These are phyloP conservation scores for Euphorbia schlechtendalii DNA, from an alignment of 441 rosid genomes.

Conservation along the genomic window DNA sequence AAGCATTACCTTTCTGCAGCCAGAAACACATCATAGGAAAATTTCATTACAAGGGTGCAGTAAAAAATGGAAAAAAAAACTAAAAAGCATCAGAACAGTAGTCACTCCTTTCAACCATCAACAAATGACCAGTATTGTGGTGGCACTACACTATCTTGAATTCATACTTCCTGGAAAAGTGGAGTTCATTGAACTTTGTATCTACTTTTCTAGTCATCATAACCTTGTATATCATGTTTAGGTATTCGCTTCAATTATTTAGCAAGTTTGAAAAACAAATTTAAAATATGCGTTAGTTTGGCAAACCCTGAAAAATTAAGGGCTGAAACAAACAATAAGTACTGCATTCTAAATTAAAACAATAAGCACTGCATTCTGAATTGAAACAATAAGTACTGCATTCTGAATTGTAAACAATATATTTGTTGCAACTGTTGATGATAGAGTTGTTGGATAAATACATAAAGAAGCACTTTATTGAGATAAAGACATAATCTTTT, in stretches of 20 bases:
- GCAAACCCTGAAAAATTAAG: not conserved
- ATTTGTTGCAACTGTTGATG: not conserved
- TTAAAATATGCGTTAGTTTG: not conserved
- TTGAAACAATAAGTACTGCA: not conserved
- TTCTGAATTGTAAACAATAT: not conserved
- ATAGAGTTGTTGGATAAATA: not conserved
- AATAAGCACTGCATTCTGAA: not conserved
- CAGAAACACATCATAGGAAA: constrained; percentile 9
- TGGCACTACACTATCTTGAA: not conserved
- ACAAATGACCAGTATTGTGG: not conserved
- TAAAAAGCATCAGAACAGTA: constrained; percentile 4
- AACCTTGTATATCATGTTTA: not conserved
- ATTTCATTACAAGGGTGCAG: not conserved
- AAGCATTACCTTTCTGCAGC: constrained; percentile 84
- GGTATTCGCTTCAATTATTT: not conserved
- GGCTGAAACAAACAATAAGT: not conserved
- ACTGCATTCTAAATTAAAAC: not conserved
- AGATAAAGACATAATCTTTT: no score
- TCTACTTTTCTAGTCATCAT: not conserved
- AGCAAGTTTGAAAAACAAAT: not conserved
- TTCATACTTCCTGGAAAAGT: not conserved
- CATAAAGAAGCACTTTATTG: not conserved
- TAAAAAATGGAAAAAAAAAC: not conserved
- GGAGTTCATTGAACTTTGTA: not conserved
- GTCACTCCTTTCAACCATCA: not conserved